These are phyloP conservation scores for Piper longum DNA, from an alignment of 164 flowering plant species.

Conservation along the genomic window DNA sequence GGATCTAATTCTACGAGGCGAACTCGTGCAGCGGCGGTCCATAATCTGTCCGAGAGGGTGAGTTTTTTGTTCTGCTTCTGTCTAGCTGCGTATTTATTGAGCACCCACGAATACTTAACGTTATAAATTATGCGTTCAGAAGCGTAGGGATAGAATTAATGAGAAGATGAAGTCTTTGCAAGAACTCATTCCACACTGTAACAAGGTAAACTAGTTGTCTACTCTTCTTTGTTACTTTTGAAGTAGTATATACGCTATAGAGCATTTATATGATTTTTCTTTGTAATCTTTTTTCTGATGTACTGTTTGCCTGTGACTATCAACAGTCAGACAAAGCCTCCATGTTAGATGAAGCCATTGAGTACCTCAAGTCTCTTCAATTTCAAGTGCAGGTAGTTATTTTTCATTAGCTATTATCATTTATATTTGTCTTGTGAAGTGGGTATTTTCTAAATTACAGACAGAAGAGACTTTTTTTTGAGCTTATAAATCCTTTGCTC, in stretches of 20 bases:
- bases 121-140: conserved; percentile 27
- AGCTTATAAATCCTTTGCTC: too few relatives aligned
- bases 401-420: not conserved
- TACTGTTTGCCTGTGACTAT: not conserved
- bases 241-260: too few relatives aligned
- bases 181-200: conserved; percentile 90
- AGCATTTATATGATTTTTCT: not conserved
- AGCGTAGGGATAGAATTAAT: conserved; percentile 92
- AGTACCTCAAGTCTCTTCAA: conserved; percentile 86
- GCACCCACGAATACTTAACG: too few relatives aligned
- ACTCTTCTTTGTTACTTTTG: not conserved
- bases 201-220: conserved; percentile 40
- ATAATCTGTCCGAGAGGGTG: conserved; percentile 90
- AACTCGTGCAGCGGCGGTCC: conserved; percentile 93
- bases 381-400: conserved; percentile 78
- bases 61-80: conserved; percentile 8
- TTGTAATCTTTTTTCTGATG: not conserved
- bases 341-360: conserved; percentile 92
- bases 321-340: conserved; percentile 89
- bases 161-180: conserved; percentile 94
- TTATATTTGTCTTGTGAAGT: too few relatives aligned
- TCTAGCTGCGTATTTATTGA: too few relatives aligned
- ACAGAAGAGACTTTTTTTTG: too few relatives aligned
- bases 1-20: conserved; percentile 56
- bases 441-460: too few relatives aligned